Evolutionary conservation across 306 rosid species (phyloP), one percentile per base, ranked within the genome.

Genomic region (Gastrolobium villosum): DNA sequence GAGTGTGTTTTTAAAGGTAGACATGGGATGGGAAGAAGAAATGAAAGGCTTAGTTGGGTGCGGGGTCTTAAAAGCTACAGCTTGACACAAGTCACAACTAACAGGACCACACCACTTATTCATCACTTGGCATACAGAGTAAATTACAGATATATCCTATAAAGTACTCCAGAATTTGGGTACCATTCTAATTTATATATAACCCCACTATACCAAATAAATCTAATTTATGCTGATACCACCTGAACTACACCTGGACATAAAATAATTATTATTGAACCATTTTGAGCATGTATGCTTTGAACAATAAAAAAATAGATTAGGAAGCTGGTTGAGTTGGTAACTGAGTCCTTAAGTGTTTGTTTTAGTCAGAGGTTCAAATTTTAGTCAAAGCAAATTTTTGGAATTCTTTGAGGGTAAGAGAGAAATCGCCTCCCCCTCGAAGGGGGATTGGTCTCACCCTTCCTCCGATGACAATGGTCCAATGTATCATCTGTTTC

Each of bases 51-150:
- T 76, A 80, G 89, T 89, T 89, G 97, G 85, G 71, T 81, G 91
- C 76, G 84, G 92, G 88, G 77, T 75, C 87, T 62, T 20, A 20
- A 20, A 20, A 20, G 26, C 26, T 20, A 82, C 85, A 85, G 76
- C 81, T 85, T 78, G 88, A 84, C 86, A 84, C 69, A 79, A 79
- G 66, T 72, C 80, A 84, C 80, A 72, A 77, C 78, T 72, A 78
- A 68, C 37, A 77, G 92, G 88, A 81, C 90, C 88, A 87, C 90
- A 79, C 86, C 88, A 87, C 89, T 60, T 57, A 72, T 13, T 69
- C 74, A 61, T 82, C 81, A 63, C 65, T 54, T 2, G 32, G 57
- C 44, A 37, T 14, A 37, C 10, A 41, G 1, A 41, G 0, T 54
- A 8, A 82, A 85, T 85, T 80, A 82, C 87, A 57, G 0, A 20